Percentiles rank a stretch among this genome's conserved stretches.
These are phyloP conservation scores for Leccinum pellstonianum DNA, from an alignment of 768 basidiomycete genomes.

Conservation along the genomic window DNA sequence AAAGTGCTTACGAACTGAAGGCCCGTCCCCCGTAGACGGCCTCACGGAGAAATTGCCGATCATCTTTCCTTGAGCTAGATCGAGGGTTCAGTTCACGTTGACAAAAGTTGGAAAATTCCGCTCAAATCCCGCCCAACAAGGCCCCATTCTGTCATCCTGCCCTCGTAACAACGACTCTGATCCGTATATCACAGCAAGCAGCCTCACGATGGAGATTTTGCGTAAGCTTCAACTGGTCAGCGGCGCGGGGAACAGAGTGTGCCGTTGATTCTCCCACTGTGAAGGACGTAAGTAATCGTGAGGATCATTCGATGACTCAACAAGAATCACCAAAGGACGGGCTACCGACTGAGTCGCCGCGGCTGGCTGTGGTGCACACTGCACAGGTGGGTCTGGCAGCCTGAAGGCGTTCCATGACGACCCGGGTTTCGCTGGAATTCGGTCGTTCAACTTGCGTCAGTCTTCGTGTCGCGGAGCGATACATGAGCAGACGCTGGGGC, in stretches of 20 bases:
- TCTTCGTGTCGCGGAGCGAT: neutral
- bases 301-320: neutral
- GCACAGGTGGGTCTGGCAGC: neutral
- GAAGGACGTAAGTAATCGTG: neutral
- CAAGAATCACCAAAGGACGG: neutral
- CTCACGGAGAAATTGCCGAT: neutral
- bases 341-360: neutral
- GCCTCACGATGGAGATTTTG: neutral
- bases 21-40: neutral
- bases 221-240: neutral
- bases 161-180: neutral
- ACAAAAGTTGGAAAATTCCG: neutral
- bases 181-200: neutral
- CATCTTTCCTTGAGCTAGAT: neutral
- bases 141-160: neutral
- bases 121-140: neutral
- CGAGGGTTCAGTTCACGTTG: neutral
- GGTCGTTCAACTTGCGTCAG: neutral
- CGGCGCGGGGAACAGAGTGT: neutral
- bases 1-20: neutral
- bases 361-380: neutral
- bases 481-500: neutral
- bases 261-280: neutral
- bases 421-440: neutral
- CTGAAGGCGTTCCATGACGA: neutral